These are phyloP conservation scores for Pleurotus giganteus DNA, from an alignment of 768 basidiomycete genomes.

Conservation along the genomic window DNA sequence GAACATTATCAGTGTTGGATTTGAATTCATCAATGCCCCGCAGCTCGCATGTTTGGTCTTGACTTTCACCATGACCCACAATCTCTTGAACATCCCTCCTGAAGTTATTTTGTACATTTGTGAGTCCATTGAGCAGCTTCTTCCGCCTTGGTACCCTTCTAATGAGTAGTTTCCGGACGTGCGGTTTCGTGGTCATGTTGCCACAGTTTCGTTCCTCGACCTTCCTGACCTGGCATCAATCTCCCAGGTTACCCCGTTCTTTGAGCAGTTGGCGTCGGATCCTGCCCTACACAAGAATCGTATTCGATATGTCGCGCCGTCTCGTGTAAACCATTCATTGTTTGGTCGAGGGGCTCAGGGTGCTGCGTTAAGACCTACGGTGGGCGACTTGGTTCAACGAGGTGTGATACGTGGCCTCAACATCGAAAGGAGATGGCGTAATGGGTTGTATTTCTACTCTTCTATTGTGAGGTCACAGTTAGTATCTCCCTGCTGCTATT, in stretches of 20 bases:
- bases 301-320: conserved; percentile 60
- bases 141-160: too few species aligned
- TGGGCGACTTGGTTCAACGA: conserved; percentile 65
- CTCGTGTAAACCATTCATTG: conserved; percentile 62
- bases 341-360: conserved; percentile 60
- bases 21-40: background rate
- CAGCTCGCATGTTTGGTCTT: background rate
- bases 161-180: too few species aligned
- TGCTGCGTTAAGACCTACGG: conserved; percentile 56
- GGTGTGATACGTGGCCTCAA: conserved; percentile 69
- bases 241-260: conserved; percentile 42
- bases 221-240: conserved; percentile 65
- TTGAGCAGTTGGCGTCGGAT: conserved; percentile 55
- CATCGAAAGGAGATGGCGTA: conserved; percentile 64
- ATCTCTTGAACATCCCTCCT: conserved; percentile 42
- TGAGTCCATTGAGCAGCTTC: conserved; percentile 32
- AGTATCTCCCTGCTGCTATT: conserved; percentile 9
- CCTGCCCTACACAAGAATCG: conserved; percentile 64
- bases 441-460: conserved; percentile 65
- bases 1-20: background rate
- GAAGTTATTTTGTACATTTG: conserved; percentile 62
- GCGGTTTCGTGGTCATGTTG: background rate
- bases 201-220: conserved; percentile 67
- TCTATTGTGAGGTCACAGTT: conserved; percentile 46
- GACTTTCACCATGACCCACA: conserved; percentile 7